Evolutionary conservation across 73 alveolate genomes (phyloP).

Genomic region (Paramecium tetraurelia): DNA sequence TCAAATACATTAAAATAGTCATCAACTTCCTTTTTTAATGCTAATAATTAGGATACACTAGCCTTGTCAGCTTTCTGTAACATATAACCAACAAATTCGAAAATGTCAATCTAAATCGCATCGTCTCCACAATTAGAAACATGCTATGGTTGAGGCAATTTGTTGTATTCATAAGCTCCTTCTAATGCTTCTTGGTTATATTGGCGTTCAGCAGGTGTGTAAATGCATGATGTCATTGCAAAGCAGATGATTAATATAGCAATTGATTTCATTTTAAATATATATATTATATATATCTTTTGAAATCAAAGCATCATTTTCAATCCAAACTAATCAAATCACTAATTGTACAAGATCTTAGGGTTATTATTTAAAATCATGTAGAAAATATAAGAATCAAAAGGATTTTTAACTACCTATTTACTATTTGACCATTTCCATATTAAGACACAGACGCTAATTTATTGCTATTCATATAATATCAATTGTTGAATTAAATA

Average conservation of each 20-base stretch:
- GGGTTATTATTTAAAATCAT: no score
- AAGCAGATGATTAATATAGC: not conserved
- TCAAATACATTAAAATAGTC: not conserved
- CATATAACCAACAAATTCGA: not conserved
- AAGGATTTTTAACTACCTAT: no score
- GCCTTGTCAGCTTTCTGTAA: not conserved
- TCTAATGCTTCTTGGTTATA: not conserved
- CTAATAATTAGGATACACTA: not conserved
- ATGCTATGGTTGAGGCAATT: not conserved
- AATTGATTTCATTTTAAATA: not conserved
- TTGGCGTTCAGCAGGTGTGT: constrained; percentile 2
- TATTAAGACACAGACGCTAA: no score
- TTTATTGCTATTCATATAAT: not conserved
- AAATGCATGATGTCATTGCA: not conserved
- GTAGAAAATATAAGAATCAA: no score
- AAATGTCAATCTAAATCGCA: not conserved
- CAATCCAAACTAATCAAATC: not conserved
- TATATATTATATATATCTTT: not conserved
- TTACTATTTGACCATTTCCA: no score
- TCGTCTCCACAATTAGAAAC: not conserved
- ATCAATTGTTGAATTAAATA: not conserved
- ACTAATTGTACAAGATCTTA: not conserved
- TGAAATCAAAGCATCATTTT: not conserved
- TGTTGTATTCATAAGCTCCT: constrained; percentile 13
- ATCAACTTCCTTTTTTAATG: not conserved